phyloP scores from a whole-genome alignment of 1,139 yeast genomes.

The Saccharomyces uvarum region DNA sequence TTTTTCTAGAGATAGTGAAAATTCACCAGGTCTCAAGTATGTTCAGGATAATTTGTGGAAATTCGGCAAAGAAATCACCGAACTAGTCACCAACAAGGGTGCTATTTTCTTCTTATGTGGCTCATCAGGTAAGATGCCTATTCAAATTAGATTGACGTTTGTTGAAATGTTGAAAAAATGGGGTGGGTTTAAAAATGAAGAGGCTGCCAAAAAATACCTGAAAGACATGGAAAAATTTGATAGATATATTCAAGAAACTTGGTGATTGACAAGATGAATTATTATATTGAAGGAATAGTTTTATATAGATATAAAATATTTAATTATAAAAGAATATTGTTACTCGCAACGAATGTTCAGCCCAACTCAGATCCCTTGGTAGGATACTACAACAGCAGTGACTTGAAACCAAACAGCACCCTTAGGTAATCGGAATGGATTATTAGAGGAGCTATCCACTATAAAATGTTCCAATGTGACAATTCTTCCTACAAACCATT shows the following conservation, averaged over 20 bases:
- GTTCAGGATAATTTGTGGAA: constrained; percentile 66
- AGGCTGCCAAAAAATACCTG: constrained; percentile 46
- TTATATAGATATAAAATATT: not conserved
- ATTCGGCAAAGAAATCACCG: constrained; percentile 41
- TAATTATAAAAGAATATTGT: not conserved
- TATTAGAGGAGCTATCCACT: constrained; percentile 14
- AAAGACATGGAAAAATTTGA: constrained; percentile 55
- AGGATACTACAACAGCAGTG: constrained; percentile 19
- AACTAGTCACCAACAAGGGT: constrained; percentile 44
- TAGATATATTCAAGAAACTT: constrained; percentile 82
- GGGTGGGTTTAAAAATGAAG: constrained; percentile 34
- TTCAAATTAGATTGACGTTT: constrained; percentile 73
- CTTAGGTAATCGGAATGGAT: constrained; percentile 23
- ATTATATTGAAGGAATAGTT: not conserved
- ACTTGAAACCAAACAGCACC: constrained; percentile 28
- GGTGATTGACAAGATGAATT: constrained; percentile 40
- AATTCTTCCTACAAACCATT: constrained; percentile 31
- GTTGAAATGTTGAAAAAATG: constrained; percentile 48
- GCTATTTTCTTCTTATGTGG: constrained; percentile 80
- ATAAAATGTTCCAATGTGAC: constrained; percentile 17
- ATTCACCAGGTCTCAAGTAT: constrained; percentile 41
- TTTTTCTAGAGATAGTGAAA: constrained; percentile 52
- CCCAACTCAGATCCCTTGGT: constrained; percentile 1
- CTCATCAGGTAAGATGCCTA: constrained; percentile 91
- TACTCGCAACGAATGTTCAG: not conserved